Evolutionary conservation across 2,329 filamentous ascomycete genomes (phyloP), one percentile per base, ranked within the genome.

Genomic region (Aquanectria penicillioides): DNA sequence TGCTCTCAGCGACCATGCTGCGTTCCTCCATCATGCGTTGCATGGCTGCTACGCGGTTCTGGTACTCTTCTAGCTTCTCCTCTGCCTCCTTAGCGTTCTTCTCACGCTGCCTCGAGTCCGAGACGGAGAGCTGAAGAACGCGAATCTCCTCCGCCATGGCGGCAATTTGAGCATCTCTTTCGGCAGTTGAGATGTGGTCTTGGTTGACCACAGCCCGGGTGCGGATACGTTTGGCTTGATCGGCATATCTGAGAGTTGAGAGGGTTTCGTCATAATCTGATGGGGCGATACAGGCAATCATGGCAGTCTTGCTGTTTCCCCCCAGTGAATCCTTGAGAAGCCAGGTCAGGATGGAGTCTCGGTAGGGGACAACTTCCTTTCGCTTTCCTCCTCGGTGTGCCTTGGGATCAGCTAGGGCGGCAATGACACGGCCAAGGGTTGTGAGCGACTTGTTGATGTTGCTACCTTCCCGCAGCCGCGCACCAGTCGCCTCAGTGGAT

Each of bases 381-480:
- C 80, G 71, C 72, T 91, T 91, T 55, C 84, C 80, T 56, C 77
- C 75, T 31, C 82, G 80, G 34, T 78, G 74, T 61, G 83, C 80
- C 74, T 92, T 92, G 2, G 86, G 82, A 69, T 89, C 87, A 4
- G 90, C 92, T 23, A 99, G 84, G 2, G 95, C 94, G 25, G 94
- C 94, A 74, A 99, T 99, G 44, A 99, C 95, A 50, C 95, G 90
- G 4, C 95, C 95, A 9, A 99, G 86, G 0, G 95, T 98, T 1
- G 94, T 97, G 31, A 99, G 86, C 9, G 94, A 98, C 78, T 98
- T 97, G 83, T 99, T 99, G 86, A 99, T 99, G 75, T 98, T 97
- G 70, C 92, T 94, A 47, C 95, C 95, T 78, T 99, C 95, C 56
- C 94, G 89, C 18, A 99, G 85, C 26, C 95, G 89, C 69, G 90